Percentiles rank a stretch among this genome's conserved stretches.
Conservation (phyloP, 768 basidiomycete genomes). For the Infundibulicybe gibba region DNA sequence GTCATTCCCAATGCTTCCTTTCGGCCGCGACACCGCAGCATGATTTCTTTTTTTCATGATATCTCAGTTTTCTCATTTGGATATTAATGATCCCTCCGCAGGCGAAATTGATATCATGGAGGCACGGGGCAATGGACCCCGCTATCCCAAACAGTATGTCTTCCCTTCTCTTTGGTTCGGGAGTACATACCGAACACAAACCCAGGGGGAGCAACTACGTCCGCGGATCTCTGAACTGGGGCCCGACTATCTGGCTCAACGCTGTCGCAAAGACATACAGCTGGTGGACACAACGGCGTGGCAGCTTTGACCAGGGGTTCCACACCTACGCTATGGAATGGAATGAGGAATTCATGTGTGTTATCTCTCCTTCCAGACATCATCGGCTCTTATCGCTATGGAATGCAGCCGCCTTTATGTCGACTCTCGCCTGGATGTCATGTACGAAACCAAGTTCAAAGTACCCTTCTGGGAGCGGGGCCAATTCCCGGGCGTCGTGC, state of each 20-base stretch:
- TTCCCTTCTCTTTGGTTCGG: background rate
- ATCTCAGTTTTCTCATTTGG: conserved; percentile 8
- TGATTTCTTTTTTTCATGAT: conserved; percentile 1
- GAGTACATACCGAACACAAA: conserved; percentile 1
- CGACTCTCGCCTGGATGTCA: conserved; percentile 74
- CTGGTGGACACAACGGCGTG: conserved; percentile 66
- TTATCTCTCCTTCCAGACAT: conserved; percentile 6
- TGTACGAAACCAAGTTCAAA: conserved; percentile 64
- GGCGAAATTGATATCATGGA: conserved; percentile 82
- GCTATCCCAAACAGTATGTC: conserved; percentile 56
- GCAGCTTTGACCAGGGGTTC: conserved; percentile 67
- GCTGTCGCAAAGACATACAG: conserved; percentile 74
- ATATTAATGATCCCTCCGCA: conserved; percentile 13
- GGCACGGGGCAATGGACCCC: conserved; percentile 65
- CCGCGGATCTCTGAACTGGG: conserved; percentile 74
- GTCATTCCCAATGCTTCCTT: background rate
- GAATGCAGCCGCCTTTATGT: conserved; percentile 69
- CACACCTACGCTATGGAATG: conserved; percentile 86
- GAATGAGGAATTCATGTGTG: conserved; percentile 76
- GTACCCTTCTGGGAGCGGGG: conserved; percentile 78
- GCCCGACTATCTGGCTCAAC: conserved; percentile 62
- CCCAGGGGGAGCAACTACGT: conserved; percentile 61
- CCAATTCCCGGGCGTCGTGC: conserved; percentile 62
- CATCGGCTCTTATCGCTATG: conserved; percentile 9
- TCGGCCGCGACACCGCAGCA: background rate